Base-by-base conservation (phyloP, 768 basidiomycete genomes). In the Collybiopsis confluens region DNA sequence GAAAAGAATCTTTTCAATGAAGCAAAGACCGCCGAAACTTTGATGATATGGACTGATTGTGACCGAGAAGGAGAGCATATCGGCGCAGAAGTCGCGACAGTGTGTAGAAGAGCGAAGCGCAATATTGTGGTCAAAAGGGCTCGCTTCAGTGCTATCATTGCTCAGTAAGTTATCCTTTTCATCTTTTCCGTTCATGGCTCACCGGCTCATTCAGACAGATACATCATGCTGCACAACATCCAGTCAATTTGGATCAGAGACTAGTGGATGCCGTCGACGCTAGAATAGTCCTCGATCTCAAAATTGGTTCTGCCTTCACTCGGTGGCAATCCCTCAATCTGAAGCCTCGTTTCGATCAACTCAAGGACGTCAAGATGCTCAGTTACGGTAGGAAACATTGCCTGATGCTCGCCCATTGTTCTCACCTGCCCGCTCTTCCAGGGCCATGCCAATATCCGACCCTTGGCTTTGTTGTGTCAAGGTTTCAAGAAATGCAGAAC, bases 31-130 rank as follows among this genome's bases (percentile, higher is more conserved):
- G 83, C 88, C 7, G 81, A 94, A 52, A 82, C 81, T 58, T 72
- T 99, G 44, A 94, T 99, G 90, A 98, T 99, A 58, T 99, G 97
- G 97, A 99, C 97, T 26, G 97, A 99, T 77, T 99, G 97, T 68
- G 97, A 99, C 73, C 76, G 97, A 62, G 97, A 99, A 69, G 97
- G 97, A 28, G 97, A 99, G 70, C 90, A 96, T 66, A 99, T 99
- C 58, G 97, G 97, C 2, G 80, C 81, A 59, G 95, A 98, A 66
- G 82, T 99, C 35, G 81, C 78, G 10, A 74, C 70, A 9, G 83
- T 94, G 7, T 98, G 95, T 65, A 72, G 79, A 43, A 82, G 76
- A 63, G 83, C 78, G 5, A 93, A 91, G 36, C 74, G 77, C 2
- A 78, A 77, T 54, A 90, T 99, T 55, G 62, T 70, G 8, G 85